Conservation (phyloP, 1,284 basidiomycete species). For the Microbotryum saponariae region DNA sequence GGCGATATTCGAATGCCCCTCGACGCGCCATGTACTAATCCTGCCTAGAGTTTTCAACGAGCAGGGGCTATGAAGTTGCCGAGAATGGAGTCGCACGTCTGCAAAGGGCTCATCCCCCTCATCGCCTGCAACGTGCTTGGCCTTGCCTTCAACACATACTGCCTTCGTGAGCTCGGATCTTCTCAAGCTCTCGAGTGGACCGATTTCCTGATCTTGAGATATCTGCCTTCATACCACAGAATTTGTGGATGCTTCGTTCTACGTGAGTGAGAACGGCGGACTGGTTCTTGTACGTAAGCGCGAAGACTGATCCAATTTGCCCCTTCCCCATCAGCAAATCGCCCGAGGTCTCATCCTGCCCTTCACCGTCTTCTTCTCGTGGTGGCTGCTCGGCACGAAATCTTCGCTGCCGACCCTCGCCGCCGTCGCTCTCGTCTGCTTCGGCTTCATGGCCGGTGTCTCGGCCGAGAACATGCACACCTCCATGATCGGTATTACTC, state of each 20-base stretch:
- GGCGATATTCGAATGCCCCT: slow-evolving; percentile 33
- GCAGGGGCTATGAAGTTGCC: slow-evolving; percentile 32
- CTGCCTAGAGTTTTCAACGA: background rate
- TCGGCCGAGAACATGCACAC: slow-evolving; percentile 37
- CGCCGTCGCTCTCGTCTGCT: slow-evolving; percentile 64
- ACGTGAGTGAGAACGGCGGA: slow-evolving; percentile 39
- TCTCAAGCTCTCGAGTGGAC: background rate
- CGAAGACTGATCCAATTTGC: slow-evolving; percentile 3
- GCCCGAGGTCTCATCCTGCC: slow-evolving; percentile 70
- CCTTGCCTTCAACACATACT: slow-evolving; percentile 81
- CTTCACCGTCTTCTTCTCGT: slow-evolving; percentile 73
- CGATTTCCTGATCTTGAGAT: background rate
- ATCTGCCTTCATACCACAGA: slow-evolving; percentile 42
- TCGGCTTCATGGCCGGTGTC: slow-evolving; percentile 76
- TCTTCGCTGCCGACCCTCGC: slow-evolving; percentile 46
- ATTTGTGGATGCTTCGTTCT: slow-evolving; percentile 85
- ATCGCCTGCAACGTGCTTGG: slow-evolving; percentile 67
- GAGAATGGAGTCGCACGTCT: slow-evolving; percentile 51
- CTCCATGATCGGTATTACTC: slow-evolving; percentile 53
- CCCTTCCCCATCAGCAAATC: slow-evolving; percentile 48
- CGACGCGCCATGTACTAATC: background rate
- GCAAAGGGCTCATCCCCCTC: slow-evolving; percentile 65
- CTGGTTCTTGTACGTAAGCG: background rate
- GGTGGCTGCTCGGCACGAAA: slow-evolving; percentile 53
- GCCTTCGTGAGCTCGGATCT: slow-evolving; percentile 45